A percentile compares a stretch with the other conserved stretches of the same genome.
phyloP scores from a whole-genome alignment of 495 filamentous ascomycete genomes.

The Penicillium pulvis region DNA sequence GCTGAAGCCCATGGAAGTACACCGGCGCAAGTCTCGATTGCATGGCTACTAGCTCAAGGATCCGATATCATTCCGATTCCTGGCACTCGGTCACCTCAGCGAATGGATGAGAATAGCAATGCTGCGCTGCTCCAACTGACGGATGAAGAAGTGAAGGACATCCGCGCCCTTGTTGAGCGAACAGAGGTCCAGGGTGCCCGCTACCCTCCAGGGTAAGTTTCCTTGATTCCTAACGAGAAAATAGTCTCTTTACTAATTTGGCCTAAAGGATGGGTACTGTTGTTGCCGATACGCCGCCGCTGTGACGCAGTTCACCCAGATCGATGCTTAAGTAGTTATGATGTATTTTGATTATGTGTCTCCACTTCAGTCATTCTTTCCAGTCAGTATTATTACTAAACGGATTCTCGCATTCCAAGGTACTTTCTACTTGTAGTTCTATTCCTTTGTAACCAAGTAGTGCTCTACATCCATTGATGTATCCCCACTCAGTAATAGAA shows the following conservation, averaged over 20 bases:
- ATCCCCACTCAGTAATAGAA: too few species aligned
- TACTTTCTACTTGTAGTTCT: too few species aligned
- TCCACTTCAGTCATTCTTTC: too few species aligned
- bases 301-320: not conserved
- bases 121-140: slow-evolving; percentile 46
- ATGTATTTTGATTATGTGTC: too few species aligned
- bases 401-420: too few species aligned
- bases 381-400: too few species aligned
- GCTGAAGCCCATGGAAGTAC: slow-evolving; percentile 37
- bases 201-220: slow-evolving; percentile 16
- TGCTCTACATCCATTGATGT: too few species aligned
- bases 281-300: slow-evolving; percentile 17
- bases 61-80: slow-evolving; percentile 60
- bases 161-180: slow-evolving; percentile 14
- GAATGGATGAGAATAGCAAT: slow-evolving; percentile 57
- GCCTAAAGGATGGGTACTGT: slow-evolving; percentile 12
- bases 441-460: too few species aligned
- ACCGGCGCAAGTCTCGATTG: slow-evolving; percentile 16
- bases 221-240: not conserved
- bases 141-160: slow-evolving; percentile 43
- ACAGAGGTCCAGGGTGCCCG: slow-evolving; percentile 15
- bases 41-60: slow-evolving; percentile 43
- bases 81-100: slow-evolving; percentile 53
- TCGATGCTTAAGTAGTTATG: too few species aligned
- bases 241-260: not conserved